Conservation (phyloP, 1,284 basidiomycete genomes). For the Cutaneotrichosporon curvatum region DNA sequence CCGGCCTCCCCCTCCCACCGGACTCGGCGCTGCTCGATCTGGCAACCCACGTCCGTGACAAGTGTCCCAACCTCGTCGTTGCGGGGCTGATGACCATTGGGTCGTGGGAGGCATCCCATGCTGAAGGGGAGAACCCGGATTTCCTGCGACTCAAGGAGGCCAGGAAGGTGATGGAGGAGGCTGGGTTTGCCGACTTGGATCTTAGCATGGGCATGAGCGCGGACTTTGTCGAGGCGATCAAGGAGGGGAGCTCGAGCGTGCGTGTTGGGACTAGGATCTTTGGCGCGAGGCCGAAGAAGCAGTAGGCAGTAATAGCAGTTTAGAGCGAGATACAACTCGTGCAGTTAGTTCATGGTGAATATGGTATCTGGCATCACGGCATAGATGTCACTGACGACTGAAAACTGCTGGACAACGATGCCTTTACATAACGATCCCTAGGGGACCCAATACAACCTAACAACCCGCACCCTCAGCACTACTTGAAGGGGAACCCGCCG, state of each 20-base stretch:
- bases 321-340: too few relatives aligned
- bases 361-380: too few relatives aligned
- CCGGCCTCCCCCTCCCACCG: conserved; percentile 67
- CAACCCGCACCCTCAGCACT: too few relatives aligned
- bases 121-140: conserved; percentile 67
- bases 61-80: conserved; percentile 68
- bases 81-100: conserved; percentile 97
- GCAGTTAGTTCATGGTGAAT: too few relatives aligned
- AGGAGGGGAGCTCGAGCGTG: conserved; percentile 77
- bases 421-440: too few relatives aligned
- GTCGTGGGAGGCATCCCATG: conserved; percentile 62
- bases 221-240: conserved; percentile 82
- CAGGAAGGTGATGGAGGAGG: conserved; percentile 52
- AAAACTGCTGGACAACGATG: too few relatives aligned
- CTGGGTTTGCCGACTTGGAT: conserved; percentile 48
- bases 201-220: conserved; percentile 98
- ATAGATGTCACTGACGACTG: too few relatives aligned
- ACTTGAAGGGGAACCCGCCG: conserved; percentile 30
- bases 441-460: too few relatives aligned
- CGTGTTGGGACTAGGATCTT: conserved; percentile 90
- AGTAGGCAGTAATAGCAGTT: not conserved
- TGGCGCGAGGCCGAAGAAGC: conserved; percentile 60
- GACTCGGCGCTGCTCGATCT: conserved; percentile 59
- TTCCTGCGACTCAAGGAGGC: conserved; percentile 66
- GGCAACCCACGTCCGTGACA: conserved; percentile 61